phyloP scores from a whole-genome alignment of 441 rosid species.

The Pelargonium myrrhifolium region DNA sequence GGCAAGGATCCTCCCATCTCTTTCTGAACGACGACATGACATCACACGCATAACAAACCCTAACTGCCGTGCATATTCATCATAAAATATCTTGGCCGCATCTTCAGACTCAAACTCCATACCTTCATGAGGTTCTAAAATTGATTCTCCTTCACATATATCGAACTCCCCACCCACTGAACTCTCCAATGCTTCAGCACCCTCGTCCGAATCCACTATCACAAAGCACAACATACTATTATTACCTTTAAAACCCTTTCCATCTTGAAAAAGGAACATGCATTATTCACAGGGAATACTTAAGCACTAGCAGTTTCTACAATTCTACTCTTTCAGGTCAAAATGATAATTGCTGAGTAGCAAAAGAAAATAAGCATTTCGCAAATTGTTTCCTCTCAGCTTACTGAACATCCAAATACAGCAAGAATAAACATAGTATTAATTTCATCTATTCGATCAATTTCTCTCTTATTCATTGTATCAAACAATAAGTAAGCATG shows the following conservation, averaged over 20 bases:
- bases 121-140: constrained; percentile 53
- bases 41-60: constrained; percentile 68
- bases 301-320: neutral
- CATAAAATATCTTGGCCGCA: constrained; percentile 56
- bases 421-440: neutral
- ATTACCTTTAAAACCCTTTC: neutral
- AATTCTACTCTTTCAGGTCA: neutral
- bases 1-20: constrained; percentile 57
- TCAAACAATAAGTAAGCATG: neutral
- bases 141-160: constrained; percentile 26
- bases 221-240: constrained; percentile 14
- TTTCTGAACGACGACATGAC: constrained; percentile 64
- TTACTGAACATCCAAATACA: neutral
- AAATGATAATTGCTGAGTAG: neutral
- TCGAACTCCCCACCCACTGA: constrained; percentile 31
- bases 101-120: constrained; percentile 42
- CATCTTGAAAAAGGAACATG: neutral
- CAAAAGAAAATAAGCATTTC: neutral
- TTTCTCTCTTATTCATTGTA: neutral
- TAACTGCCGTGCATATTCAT: constrained; percentile 47
- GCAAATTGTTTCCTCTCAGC: neutral
- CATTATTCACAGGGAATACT: neutral
- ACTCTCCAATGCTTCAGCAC: constrained; percentile 32
- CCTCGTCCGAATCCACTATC: constrained; percentile 54
- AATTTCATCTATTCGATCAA: neutral